Evolutionary conservation across 2,329 filamentous ascomycete genomes (phyloP), one percentile per base, ranked within the genome.

Genomic region (Claviceps sp.): DNA sequence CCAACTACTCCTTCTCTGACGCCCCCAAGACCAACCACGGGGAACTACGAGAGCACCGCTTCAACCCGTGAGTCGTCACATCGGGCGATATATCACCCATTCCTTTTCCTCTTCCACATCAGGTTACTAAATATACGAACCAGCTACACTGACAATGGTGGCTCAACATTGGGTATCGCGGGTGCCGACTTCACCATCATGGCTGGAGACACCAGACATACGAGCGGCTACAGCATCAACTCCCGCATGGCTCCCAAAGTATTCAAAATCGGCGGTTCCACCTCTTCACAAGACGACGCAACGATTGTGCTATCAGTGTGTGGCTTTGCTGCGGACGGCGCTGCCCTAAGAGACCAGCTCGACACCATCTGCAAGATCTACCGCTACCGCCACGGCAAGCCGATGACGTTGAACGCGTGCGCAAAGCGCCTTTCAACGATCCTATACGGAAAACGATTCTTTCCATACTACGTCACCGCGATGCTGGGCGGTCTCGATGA

Each of bases 301-400:
- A 87, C 82, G 51, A 87, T 98, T 62, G 81, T 97, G 16, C 79
- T 98, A 48, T 94, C 90, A 2, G 91, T 98, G 0, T 91, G 95
- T 44, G 93, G 93, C 47, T 98, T 96, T 66, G 89, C 90, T 14
- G 93, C 93, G 57, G 93, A 98, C 68, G 93, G 93, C 54, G 83
- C 90, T 63, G 91, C 93, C 38, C 77, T 98, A 61, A 91, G 93
- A 71, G 91, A 97, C 72, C 87, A 89, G 58, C 81, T 97, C 57
- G 91, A 97, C 67, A 84, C 88, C 57, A 82, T 95, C 64, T 93
- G 94, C 76, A 97, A 95, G 77, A 95, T 97, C 85, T 97, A 97
- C 81, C 87, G 87, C 63, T 96, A 96, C 76, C 89, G 94, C 68
- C 91, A 97, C 70, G 89, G 89, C 70, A 98, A 97, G 76, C 82